Conservation (phyloP, 2,329 filamentous ascomycete species). For the Calonectria fujianensis region DNA sequence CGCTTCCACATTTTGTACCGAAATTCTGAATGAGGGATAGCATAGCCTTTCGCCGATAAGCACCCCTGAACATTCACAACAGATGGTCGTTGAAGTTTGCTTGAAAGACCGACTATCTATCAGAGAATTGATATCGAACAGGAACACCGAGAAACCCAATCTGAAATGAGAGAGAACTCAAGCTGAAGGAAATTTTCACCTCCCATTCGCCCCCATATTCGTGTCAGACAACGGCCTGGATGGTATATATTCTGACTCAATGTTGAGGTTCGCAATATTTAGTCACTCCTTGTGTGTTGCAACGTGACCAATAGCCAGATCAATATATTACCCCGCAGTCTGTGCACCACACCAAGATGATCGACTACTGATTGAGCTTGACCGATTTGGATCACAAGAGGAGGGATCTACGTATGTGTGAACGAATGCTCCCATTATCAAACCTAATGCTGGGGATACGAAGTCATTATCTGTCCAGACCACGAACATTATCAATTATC, state of each 20-base stretch:
- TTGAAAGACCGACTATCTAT: not conserved
- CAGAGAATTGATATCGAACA: not conserved
- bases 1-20: not conserved
- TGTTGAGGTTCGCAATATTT: not conserved
- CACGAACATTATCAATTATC: not conserved
- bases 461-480: not conserved
- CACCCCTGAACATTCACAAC: too few relatives aligned
- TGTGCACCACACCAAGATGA: conserved; percentile 18
- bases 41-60: not conserved
- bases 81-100: too few relatives aligned
- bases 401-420: not conserved
- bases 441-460: conserved; percentile 4
- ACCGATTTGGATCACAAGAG: conserved; percentile 1
- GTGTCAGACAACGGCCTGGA: not conserved
- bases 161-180: not conserved
- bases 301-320: not conserved
- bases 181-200: too few relatives aligned
- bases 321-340: conserved; percentile 9
- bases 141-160: too few relatives aligned
- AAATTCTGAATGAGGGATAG: not conserved
- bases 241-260: not conserved
- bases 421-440: not conserved
- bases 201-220: not conserved
- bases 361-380: conserved; percentile 13
- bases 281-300: not conserved